These are phyloP conservation scores for Carpediemonas membranifera DNA, from an alignment of 78 protist genomes.

Conservation along the genomic window DNA sequence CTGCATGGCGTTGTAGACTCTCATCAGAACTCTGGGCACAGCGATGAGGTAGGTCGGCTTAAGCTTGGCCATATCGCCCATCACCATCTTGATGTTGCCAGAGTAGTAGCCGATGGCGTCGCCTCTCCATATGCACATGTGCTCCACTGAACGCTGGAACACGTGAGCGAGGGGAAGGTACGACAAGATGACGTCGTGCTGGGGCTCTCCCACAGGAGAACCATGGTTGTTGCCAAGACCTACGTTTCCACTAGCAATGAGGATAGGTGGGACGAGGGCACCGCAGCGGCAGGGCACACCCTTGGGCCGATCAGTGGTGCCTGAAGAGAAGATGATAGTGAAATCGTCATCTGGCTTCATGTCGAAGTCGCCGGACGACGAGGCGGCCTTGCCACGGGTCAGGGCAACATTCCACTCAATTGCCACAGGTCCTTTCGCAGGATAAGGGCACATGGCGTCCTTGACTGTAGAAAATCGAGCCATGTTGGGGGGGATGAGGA, in stretches of 20 bases:
- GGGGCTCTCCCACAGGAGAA: not conserved
- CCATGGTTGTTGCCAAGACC: not conserved
- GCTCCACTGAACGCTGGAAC: not conserved
- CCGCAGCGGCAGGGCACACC: too few species aligned
- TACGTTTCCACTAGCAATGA: not conserved
- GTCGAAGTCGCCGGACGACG: too few species aligned
- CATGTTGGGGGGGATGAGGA: too few species aligned
- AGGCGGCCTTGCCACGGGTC: too few species aligned
- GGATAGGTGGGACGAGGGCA: not conserved
- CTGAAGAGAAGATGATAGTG: too few species aligned
- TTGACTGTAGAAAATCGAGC: too few species aligned
- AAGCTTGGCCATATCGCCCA: not conserved
- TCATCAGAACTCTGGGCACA: slow-evolving; percentile 1
- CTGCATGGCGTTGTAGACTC: not conserved
- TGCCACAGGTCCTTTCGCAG: too few species aligned
- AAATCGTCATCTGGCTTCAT: too few species aligned
- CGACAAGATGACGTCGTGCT: not conserved
- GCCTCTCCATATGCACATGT: not conserved
- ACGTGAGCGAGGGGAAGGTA: slow-evolving; percentile 8
- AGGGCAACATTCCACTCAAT: too few species aligned
- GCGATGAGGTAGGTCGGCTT: not conserved
- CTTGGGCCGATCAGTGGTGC: slow-evolving; percentile 4
- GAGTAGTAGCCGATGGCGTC: not conserved
- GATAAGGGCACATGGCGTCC: too few species aligned
- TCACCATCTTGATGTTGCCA: not conserved